Percentiles rank a stretch among this genome's conserved stretches.
phyloP scores from a whole-genome alignment of 345 rosid genomes.

The Gossypium arboreum region DNA sequence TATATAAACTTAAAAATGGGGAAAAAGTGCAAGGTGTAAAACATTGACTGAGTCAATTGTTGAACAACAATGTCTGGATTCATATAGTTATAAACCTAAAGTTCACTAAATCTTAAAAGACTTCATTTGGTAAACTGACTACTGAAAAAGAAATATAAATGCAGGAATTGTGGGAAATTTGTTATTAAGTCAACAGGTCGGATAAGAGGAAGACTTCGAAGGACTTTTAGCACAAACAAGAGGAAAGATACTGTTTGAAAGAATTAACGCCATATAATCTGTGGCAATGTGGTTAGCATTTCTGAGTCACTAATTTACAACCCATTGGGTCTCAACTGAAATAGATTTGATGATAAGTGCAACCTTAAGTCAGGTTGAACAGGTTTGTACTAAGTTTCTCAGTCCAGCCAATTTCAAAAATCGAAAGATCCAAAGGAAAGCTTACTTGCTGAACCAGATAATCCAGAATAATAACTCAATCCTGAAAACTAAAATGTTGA shows the following conservation, averaged over 20 bases:
- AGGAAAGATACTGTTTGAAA: not conserved
- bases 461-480: not conserved
- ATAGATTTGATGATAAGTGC: not conserved
- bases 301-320: not conserved
- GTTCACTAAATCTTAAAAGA: not conserved
- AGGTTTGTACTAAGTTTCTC: not conserved
- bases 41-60: not conserved
- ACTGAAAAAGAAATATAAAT: not conserved
- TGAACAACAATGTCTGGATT: not conserved
- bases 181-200: not conserved
- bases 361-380: not conserved
- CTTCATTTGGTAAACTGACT: no score
- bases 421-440: not conserved
- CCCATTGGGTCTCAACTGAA: not conserved
- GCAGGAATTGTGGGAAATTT: not conserved
- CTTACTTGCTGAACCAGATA: not conserved
- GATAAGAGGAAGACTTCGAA: not conserved
- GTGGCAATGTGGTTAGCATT: not conserved
- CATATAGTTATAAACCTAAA: not conserved
- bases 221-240: not conserved
- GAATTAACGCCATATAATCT: not conserved
- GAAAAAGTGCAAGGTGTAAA: not conserved
- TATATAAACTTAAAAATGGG: not conserved
- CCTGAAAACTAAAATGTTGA: not conserved
- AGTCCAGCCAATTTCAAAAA: not conserved